These are phyloP conservation scores for Fusarium cyanostomum DNA, from an alignment of 2,329 filamentous ascomycete genomes.

Conservation along the genomic window DNA sequence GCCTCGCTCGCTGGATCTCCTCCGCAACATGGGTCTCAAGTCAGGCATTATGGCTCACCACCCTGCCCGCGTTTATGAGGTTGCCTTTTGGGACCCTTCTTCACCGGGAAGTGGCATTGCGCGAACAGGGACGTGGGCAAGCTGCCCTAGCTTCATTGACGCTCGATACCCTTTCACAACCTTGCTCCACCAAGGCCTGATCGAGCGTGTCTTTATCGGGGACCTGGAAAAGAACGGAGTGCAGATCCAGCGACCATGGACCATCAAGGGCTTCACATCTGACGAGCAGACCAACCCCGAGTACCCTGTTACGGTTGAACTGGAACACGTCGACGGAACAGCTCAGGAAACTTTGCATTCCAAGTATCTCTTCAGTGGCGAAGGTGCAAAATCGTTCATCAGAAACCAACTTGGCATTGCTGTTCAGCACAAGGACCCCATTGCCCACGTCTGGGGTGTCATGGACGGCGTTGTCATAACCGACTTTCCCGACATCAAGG, in stretches of 20 bases:
- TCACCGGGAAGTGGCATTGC: conserved; percentile 65
- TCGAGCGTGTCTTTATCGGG: conserved; percentile 74
- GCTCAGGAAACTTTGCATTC: conserved; percentile 72
- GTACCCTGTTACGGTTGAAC: conserved; percentile 82
- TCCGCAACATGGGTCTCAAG: conserved; percentile 91
- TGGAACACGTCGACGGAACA: conserved; percentile 80
- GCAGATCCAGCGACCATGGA: conserved; percentile 71
- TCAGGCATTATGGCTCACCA: conserved; percentile 86
- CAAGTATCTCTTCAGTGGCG: conserved; percentile 77
- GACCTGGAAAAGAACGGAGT: conserved; percentile 71
- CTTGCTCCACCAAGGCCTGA: conserved; percentile 75
- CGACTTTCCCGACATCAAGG: conserved; percentile 81
- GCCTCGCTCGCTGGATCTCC: conserved; percentile 84
- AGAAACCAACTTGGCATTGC: conserved; percentile 73
- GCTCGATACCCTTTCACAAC: conserved; percentile 77
- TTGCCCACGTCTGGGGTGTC: conserved; percentile 78
- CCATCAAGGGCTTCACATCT: conserved; percentile 68
- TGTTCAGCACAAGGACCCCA: conserved; percentile 76
- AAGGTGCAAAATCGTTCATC: conserved; percentile 74
- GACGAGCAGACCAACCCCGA: conserved; percentile 64
- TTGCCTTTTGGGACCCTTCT: conserved; percentile 76
- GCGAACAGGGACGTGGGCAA: conserved; percentile 81
- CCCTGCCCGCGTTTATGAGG: conserved; percentile 85
- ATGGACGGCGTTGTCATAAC: conserved; percentile 79
- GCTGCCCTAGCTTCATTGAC: conserved; percentile 85